Percentiles rank a stretch among this genome's conserved stretches.
These are phyloP conservation scores for Paxillus ammoniavirescens DNA, from an alignment of 768 basidiomycete species.

Conservation along the genomic window DNA sequence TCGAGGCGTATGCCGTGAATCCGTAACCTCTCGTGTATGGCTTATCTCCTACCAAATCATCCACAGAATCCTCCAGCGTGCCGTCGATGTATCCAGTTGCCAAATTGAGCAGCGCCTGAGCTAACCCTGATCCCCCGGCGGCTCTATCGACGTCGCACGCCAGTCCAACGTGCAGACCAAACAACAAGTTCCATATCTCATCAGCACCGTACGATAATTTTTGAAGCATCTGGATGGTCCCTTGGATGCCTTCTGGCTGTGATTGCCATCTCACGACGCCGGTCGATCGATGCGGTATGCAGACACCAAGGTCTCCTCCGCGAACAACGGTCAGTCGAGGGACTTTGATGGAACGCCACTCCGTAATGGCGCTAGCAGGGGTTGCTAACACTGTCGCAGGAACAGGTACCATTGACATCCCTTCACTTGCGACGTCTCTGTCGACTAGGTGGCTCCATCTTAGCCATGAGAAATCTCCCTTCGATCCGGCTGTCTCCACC, in stretches of 20 bases:
- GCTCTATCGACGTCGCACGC: slow-evolving; percentile 1
- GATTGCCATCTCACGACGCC: slow-evolving; percentile 4
- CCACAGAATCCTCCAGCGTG: not conserved
- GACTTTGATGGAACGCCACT: slow-evolving; percentile 1
- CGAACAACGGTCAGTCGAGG: not conserved
- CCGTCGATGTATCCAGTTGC: slow-evolving; percentile 1
- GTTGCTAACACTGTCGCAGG: slow-evolving; percentile 6
- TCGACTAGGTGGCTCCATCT: slow-evolving; percentile 3
- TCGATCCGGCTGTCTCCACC: slow-evolving; percentile 3
- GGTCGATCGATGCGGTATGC: slow-evolving; percentile 5
- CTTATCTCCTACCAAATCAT: slow-evolving; percentile 2
- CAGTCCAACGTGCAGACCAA: slow-evolving; percentile 2
- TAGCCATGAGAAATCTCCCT: slow-evolving; percentile 3
- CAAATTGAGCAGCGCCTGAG: not conserved
- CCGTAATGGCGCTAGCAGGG: slow-evolving; percentile 3
- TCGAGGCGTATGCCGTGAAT: slow-evolving; percentile 2
- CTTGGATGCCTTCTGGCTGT: slow-evolving; percentile 1
- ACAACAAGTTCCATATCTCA: slow-evolving; percentile 1
- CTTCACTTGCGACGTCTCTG: not conserved
- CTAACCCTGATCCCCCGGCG: not conserved
- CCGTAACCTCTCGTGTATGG: slow-evolving; percentile 2
- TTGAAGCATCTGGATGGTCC: not conserved
- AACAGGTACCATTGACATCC: slow-evolving; percentile 3
- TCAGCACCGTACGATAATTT: not conserved
- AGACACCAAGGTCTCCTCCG: not conserved